Base-by-base conservation (phyloP, 129 eudicot genomes). In the Lonicera japonica region DNA sequence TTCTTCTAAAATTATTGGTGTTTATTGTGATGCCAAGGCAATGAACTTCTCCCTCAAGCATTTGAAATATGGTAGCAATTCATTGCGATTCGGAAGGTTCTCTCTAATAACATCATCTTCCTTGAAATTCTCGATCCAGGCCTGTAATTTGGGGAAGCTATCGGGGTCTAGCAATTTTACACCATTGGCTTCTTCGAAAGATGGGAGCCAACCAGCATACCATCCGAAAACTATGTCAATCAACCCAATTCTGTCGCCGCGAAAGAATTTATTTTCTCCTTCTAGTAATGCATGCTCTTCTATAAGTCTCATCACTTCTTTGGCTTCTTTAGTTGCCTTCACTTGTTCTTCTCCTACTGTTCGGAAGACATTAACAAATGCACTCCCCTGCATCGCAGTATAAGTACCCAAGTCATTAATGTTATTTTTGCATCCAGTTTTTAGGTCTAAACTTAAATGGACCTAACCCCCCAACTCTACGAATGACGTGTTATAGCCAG, bases 161-260 rank as follows among this genome's bases (percentile, higher is more conserved):
- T 7, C 22, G 16, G 73, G 73, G 29, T 64, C 70, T 20, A 79
- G 38, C 20, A 79, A 1, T 21, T 66, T 34, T 11, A 56, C 15
- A 19, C 75, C 76, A 17, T 46, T 67, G 8, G 66, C 13, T 38
- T 74, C 53, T 48, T 74, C 58, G 14, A 64, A 14, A 1, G 38
- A 65, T 14, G 54, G 39, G 3, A 56, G 46, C 76, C 76, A 63
- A 17, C 19, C 8, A 0, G 63, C 58, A 21, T 63, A 10, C 53
- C 70, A 24, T 10, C 70, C 70, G 19, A 56, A 45, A 16, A 25
- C 52, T 57, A 73, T 1, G 55, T 73, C 77, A 0, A 15, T 61
- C 20, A 73, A 9, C 16, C 72, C 77, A 29, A 73, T 47, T 9
- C 6, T 65, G 18, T 73, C 61, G n/a, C 77, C 77, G 21, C 67